A percentile compares a stretch with the other conserved stretches of the same genome.
Conservation (phyloP, 345 rosid genomes). For the Laguncularia racemosa region DNA sequence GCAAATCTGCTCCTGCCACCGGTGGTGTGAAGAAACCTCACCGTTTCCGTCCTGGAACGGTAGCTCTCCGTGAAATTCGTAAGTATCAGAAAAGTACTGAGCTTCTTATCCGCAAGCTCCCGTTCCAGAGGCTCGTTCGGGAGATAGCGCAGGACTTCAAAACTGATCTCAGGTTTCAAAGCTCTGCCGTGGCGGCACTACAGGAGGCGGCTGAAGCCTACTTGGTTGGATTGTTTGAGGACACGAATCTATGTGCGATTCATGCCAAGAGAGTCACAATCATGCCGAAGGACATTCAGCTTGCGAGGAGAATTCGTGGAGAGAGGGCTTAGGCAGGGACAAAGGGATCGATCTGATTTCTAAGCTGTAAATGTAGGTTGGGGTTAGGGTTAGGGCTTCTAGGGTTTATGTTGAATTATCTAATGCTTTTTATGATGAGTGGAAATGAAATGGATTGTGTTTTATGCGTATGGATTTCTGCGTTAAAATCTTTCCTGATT, state of each 20-base stretch:
- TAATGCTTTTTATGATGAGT: too few species aligned
- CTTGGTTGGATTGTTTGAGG: conserved; percentile 11
- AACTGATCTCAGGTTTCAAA: conserved; percentile 11
- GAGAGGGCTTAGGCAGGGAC: conserved; percentile 2
- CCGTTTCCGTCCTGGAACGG: conserved; percentile 11
- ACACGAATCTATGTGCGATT: conserved; percentile 11
- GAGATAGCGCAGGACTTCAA: conserved; percentile 14
- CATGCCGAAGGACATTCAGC: conserved; percentile 10
- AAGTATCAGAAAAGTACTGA: conserved; percentile 13
- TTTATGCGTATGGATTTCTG: too few species aligned
- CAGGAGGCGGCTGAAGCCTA: conserved; percentile 14
- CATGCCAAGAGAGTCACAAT: conserved; percentile 5
- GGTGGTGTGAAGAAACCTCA: conserved; percentile 13
- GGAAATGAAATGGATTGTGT: too few species aligned
- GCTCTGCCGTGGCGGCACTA: conserved; percentile 8
- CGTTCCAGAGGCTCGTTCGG: conserved; percentile 10
- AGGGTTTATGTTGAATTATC: neutral
- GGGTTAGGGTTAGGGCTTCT: neutral
- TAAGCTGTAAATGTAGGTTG: neutral
- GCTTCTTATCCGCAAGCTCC: conserved; percentile 11
- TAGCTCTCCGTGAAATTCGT: conserved; percentile 10
- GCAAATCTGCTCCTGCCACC: conserved; percentile 8
- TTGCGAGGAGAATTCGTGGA: neutral
- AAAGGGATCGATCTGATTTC: neutral
- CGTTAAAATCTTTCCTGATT: too few species aligned